phyloP scores from a whole-genome alignment of 805 yeast genomes.

The Ogataea nitratoaversa region DNA sequence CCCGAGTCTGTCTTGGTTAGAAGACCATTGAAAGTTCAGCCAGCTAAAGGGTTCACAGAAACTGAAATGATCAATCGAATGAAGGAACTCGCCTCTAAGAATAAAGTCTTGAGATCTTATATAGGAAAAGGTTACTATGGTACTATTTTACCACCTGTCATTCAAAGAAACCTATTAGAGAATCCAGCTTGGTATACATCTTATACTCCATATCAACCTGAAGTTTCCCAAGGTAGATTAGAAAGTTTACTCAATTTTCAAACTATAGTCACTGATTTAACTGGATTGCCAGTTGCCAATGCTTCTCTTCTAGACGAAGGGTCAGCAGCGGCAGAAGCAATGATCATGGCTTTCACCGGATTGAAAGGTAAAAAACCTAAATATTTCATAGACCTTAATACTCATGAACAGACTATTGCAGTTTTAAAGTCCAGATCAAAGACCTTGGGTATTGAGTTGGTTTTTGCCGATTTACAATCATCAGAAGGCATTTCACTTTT shows the following conservation, averaged over 20 bases:
- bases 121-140: conserved; percentile 96
- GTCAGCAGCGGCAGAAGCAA: conserved; percentile 96
- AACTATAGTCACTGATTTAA: conserved; percentile 84
- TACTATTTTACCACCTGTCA: conserved; percentile 84
- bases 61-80: conserved; percentile 71
- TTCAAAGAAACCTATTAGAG: conserved; percentile 87
- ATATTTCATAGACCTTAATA: conserved; percentile 68
- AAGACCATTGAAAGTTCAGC: conserved; percentile 63
- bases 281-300: conserved; percentile 93
- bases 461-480: conserved; percentile 50
- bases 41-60: conserved; percentile 75
- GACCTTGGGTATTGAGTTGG: conserved; percentile 64
- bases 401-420: conserved; percentile 82
- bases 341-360: conserved; percentile 74
- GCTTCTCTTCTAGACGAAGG: conserved; percentile 95
- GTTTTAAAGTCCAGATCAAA: conserved; percentile 77
- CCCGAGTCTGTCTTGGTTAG: conserved; percentile 72
- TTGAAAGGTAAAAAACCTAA: conserved; percentile 60
- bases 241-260: conserved; percentile 89
- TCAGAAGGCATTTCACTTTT: conserved; percentile 34
- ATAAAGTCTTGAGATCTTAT: conserved; percentile 66
- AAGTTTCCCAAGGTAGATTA: conserved; percentile 93
- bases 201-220: conserved; percentile 98
- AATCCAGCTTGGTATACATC: conserved; percentile 99
- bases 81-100: conserved; percentile 65